phyloP scores from a whole-genome alignment of 73 alveolate species.

The Stentor roeselii region DNA sequence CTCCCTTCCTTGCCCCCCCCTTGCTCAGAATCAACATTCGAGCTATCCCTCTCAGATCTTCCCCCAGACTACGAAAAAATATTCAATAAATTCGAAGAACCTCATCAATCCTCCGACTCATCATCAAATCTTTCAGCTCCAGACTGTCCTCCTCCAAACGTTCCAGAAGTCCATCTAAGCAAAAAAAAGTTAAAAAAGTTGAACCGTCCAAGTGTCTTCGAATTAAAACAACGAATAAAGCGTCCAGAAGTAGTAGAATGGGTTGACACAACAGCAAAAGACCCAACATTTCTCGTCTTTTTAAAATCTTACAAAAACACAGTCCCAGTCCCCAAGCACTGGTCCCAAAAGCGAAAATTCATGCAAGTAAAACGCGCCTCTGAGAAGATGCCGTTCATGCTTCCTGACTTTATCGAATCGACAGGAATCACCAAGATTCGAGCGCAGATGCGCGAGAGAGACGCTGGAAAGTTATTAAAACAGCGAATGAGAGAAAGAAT shows the following conservation, averaged over 20 bases:
- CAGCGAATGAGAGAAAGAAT: slow-evolving; percentile 96
- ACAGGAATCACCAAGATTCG: slow-evolving; percentile 97
- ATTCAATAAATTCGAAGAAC: background rate
- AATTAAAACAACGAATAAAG: slow-evolving; percentile 75
- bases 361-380: slow-evolving; percentile 93
- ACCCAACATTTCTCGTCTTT: slow-evolving; percentile 88
- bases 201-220: slow-evolving; percentile 40
- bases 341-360: slow-evolving; percentile 96
- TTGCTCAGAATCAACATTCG: background rate
- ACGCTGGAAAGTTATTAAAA: slow-evolving; percentile 79
- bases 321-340: slow-evolving; percentile 97
- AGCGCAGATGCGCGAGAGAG: slow-evolving; percentile 80
- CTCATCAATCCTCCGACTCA: background rate
- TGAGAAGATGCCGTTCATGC: slow-evolving; percentile 83
- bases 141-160: background rate
- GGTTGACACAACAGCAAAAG: slow-evolving; percentile 96
- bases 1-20: background rate
- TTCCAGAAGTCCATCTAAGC: slow-evolving; percentile 17
- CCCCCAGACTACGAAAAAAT: background rate
- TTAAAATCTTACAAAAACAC: slow-evolving; percentile 92
- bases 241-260: slow-evolving; percentile 98
- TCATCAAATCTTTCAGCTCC: background rate
- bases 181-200: slow-evolving; percentile 43
- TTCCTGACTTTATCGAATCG: slow-evolving; percentile 96
- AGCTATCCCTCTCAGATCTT: background rate